These are phyloP conservation scores for Neonectria coccinea DNA, from an alignment of 2,329 filamentous ascomycete species.

Conservation along the genomic window DNA sequence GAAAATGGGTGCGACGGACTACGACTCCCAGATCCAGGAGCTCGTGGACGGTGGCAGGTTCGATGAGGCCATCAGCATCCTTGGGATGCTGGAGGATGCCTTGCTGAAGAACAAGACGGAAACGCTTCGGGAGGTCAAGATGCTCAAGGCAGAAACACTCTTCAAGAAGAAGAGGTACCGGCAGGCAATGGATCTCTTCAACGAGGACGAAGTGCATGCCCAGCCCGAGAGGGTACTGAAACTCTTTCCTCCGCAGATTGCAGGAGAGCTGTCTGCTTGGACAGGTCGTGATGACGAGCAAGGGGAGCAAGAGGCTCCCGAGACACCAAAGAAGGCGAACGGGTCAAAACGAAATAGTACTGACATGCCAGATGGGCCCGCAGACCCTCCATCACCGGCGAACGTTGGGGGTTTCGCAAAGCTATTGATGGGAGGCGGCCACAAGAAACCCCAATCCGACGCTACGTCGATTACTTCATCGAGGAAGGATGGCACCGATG, in stretches of 20 bases:
- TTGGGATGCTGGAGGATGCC: conserved; percentile 92
- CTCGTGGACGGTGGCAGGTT: conserved; percentile 79
- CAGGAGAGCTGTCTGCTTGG: conserved; percentile 80
- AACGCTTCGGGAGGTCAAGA: conserved; percentile 86
- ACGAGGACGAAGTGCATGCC: conserved; percentile 84
- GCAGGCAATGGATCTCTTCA: conserved; percentile 89
- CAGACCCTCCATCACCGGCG: conserved; percentile 51
- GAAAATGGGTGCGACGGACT: conserved; percentile 95
- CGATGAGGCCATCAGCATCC: conserved; percentile 91
- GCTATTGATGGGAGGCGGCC: conserved; percentile 59
- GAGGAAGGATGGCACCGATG: conserved; percentile 62
- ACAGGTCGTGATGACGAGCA: conserved; percentile 53
- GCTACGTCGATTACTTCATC: conserved; percentile 71
- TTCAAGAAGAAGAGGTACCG: conserved; percentile 87
- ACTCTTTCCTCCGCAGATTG: conserved; percentile 85
- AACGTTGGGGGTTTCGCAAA: conserved; percentile 64
- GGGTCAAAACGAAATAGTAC: conserved; percentile 45
- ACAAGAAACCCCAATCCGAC: conserved; percentile 62
- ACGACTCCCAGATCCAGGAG: conserved; percentile 88
- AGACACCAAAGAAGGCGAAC: conserved; percentile 45
- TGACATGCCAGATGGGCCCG: conserved; percentile 44
- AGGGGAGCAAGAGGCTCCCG: conserved; percentile 51
- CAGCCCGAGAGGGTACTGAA: conserved; percentile 89
- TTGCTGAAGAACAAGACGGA: conserved; percentile 85
- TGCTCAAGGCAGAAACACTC: conserved; percentile 87